These are phyloP conservation scores for Elongisporangium undulatum DNA, from an alignment of 352 stramenopile species.

Conservation along the genomic window DNA sequence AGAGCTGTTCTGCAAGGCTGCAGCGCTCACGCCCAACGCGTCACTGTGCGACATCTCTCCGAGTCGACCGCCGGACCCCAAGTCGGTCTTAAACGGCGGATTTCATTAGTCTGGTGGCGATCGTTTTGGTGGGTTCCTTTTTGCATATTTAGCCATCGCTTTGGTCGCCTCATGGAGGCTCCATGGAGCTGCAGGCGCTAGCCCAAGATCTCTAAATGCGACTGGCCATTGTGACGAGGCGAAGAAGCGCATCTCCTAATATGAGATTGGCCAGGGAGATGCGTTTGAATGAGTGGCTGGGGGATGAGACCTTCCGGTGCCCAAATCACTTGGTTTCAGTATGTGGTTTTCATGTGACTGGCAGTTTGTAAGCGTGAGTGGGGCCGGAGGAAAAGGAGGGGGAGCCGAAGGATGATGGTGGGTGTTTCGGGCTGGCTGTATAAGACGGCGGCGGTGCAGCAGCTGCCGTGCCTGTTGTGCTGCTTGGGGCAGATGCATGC, in stretches of 20 bases:
- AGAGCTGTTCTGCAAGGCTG: background rate
- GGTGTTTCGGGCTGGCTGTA: background rate
- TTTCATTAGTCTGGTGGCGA: background rate
- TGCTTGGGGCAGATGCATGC: too few species aligned
- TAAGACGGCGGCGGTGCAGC: background rate
- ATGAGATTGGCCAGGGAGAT: background rate
- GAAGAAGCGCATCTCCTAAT: background rate
- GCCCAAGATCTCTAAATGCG: background rate
- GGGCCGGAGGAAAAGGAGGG: background rate
- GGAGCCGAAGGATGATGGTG: background rate
- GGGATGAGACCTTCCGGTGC: background rate
- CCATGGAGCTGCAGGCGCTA: background rate
- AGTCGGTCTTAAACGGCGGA: background rate
- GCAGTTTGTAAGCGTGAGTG: background rate
- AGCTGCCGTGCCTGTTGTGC: background rate
- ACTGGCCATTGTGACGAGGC: background rate
- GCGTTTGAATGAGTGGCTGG: background rate
- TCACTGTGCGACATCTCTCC: background rate
- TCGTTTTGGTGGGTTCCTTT: background rate
- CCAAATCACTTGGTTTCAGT: background rate
- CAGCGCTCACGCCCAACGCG: background rate
- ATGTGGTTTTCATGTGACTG: background rate
- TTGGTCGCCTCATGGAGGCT: background rate
- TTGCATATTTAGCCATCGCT: background rate
- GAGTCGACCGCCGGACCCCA: background rate